Evolutionary conservation across 129 eudicot species (phyloP), one percentile per base, ranked within the genome.

Genomic region (Scalesia atractyloides): DNA sequence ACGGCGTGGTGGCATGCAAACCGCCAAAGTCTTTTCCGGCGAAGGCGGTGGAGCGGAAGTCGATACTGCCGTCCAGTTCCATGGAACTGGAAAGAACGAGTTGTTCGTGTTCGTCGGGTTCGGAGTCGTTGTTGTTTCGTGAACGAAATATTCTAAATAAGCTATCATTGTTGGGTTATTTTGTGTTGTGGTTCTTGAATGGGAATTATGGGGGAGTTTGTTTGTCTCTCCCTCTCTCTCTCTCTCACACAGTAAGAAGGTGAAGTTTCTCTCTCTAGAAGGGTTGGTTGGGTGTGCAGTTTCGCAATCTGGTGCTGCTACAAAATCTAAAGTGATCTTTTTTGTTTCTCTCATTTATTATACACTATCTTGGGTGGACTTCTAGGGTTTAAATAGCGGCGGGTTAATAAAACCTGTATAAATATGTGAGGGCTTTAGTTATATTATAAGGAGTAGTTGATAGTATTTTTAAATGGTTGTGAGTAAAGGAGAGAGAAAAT

Each of bases 21-120:
- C 96, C 95, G 83, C 98, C 98, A 73, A 92, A 92, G 54, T 92
- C 98, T 36, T 69, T 82, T 3, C 74, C 81, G 82, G 88, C 96
- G 44, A 18, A 53, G 22, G 7, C 73, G 49, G 86, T 81, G 5
- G 82, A 56, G 11, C 30, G 36, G 72, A 71, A 77, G 13, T 82
- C 85, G 10, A 87, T 69, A 8, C 66, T 76, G 39, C 94, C 91
- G 6, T 69, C 64, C 37, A 84, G 76, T 58, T 78, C 80, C 66
- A 75, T 67, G 37, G 61, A 51, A 30, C 47, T 76, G 53, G 69
- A 30, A 9, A 65, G 46, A 9, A 66, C 54, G 61, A 54, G 2
- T 54, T 70, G 75, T 67, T 48, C 73, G 48, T 50, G 19, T 52
- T 58, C 53, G 20, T 69, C 69, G 70, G 80, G 26, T 43, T 82